phyloP scores from a whole-genome alignment of 1,284 basidiomycete species.

The Anthracocystis panici-leucophaei region DNA sequence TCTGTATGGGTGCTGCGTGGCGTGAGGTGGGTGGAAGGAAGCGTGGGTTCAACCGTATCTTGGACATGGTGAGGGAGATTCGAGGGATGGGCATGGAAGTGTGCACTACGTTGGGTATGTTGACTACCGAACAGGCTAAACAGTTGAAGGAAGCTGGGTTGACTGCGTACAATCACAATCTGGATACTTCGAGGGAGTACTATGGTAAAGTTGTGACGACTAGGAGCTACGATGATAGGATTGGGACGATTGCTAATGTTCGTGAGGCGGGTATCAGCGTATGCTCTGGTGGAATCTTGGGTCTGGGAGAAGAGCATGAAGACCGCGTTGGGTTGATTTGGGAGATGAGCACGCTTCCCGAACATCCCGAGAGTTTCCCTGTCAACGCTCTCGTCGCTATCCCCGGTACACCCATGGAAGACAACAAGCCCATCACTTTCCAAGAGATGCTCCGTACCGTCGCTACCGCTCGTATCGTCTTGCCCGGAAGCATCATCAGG shows the following conservation, averaged over 20 bases:
- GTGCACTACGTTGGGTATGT: slow-evolving; percentile 97
- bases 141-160: slow-evolving; percentile 90
- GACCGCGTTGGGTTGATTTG: slow-evolving; percentile 94
- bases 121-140: slow-evolving; percentile 89
- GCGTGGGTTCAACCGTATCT: slow-evolving; percentile 91
- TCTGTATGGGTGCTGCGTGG: slow-evolving; percentile 99
- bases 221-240: slow-evolving; percentile 90
- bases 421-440: slow-evolving; percentile 74
- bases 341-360: slow-evolving; percentile 89
- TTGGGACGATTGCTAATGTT: slow-evolving; percentile 89
- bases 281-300: slow-evolving; percentile 95
- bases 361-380: slow-evolving; percentile 97
- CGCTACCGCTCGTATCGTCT: slow-evolving; percentile 90
- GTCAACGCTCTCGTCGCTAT: slow-evolving; percentile 89
- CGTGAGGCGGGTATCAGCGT: slow-evolving; percentile 95
- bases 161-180: slow-evolving; percentile 98
- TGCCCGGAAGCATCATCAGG: slow-evolving; percentile 91
- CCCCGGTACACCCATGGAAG: slow-evolving; percentile 75
- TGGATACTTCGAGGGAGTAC: slow-evolving; percentile 96
- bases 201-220: slow-evolving; percentile 96
- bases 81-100: slow-evolving; percentile 75
- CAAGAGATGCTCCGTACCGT: slow-evolving; percentile 92
- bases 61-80: slow-evolving; percentile 84
- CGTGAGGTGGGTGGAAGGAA: slow-evolving; percentile 93
- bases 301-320: slow-evolving; percentile 88